Evolutionary conservation across 495 filamentous ascomycete species (phyloP), one percentile per base, ranked within the genome.

Genomic region (Lasiosphaeria hispida): DNA sequence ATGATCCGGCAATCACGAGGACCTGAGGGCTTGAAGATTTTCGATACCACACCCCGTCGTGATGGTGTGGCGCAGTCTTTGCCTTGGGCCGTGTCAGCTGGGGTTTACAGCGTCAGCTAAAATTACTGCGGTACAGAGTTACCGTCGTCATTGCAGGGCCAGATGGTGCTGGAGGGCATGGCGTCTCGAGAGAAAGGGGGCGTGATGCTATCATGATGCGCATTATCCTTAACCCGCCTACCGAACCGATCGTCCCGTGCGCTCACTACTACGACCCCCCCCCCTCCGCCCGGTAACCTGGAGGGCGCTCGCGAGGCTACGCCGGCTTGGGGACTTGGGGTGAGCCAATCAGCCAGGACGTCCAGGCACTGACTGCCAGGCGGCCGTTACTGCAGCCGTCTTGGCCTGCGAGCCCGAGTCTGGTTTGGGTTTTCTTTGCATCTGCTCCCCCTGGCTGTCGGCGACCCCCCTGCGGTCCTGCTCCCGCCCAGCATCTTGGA

Each of bases 371-470:
- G 23, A 30, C 23, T 19, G 14, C 30, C 33, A 10, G 39, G 18
- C 15, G 40, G 41, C 53, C 30, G 42, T 38, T 17, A 33, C 52
- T 44, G 52, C 39, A 35, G 52, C 41, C 52, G 39, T 39, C 53
- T 55, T 55, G 53, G 53, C 41, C 53, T 55, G 53, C 53, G 53
- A 55, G 47, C 53, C 47, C 19, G 18, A 45, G 41, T 47, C 53
- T 55, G 53, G 53, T 55, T 55, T 55, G 53, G 53, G 53, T 47
- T 3, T 17, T 17, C 41, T 54, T 42, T 39, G 53, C 53, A 55
- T 41, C 30, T 40, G n/a, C 35, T 52, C 19, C 18, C 36, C 14
- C 36, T 40, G 15, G 34, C 49, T 10, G 49, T 52, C 35, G 49
- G 30, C 36, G 49, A 39, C 15, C 40, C 15, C 40, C 35, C 13